Evolutionary conservation across 2,329 filamentous ascomycete genomes (phyloP).

Genomic region (Allantophomopsis lycopodina): DNA sequence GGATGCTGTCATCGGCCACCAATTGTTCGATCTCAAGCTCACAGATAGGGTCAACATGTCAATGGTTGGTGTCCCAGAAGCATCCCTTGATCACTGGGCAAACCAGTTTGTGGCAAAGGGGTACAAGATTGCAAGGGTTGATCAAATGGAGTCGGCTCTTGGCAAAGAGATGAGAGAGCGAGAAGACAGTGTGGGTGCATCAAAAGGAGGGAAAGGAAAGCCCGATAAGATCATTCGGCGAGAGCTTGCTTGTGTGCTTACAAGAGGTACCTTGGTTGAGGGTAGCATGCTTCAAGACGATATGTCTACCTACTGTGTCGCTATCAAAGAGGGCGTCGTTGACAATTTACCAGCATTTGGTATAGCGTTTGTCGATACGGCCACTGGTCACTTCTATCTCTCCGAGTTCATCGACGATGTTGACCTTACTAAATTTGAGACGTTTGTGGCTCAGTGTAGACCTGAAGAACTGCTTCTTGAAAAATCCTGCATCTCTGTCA

Average conservation of each 20-base stretch:
- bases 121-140: constrained; percentile 91
- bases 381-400: constrained; percentile 90
- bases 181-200: constrained; percentile 33
- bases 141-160: constrained; percentile 91
- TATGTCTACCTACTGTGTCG: constrained; percentile 91
- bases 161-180: constrained; percentile 98
- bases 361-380: constrained; percentile 86
- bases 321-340: constrained; percentile 70
- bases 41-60: constrained; percentile 98
- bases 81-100: constrained; percentile 91
- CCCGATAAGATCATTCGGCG: constrained; percentile 87
- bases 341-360: constrained; percentile 76
- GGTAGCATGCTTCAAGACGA: constrained; percentile 96
- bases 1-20: constrained; percentile 90
- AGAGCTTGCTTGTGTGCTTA: constrained; percentile 83
- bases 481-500: constrained; percentile 75
- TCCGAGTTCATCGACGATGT: constrained; percentile 84
- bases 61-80: constrained; percentile 96
- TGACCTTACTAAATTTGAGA: constrained; percentile 94
- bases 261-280: constrained; percentile 84
- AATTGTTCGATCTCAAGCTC: constrained; percentile 93
- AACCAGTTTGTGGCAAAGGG: constrained; percentile 98
- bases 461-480: constrained; percentile 84
- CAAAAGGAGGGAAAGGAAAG: constrained; percentile 13
- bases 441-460: constrained; percentile 81